Conservation (phyloP, 202 grass and related monocot species). For the Thinopyrum obtusiflorum region DNA sequence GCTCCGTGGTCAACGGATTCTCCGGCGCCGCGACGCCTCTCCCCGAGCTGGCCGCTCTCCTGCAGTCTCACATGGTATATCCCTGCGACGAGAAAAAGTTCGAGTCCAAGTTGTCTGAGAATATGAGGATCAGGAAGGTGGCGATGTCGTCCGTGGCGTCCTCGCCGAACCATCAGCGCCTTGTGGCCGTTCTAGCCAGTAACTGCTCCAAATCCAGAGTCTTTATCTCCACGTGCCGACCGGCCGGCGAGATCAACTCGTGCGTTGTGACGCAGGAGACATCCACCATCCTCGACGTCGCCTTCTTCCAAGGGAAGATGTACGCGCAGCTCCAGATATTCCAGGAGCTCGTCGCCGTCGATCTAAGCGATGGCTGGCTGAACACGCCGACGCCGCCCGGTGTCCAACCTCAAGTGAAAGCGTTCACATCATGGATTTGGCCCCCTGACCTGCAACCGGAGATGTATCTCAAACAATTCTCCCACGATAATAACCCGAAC, state of each 20-base stretch:
- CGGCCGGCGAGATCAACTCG: neutral
- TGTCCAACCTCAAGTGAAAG: neutral
- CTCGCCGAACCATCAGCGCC: neutral
- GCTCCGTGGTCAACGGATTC: neutral
- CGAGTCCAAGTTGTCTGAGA: neutral
- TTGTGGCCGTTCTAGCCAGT: neutral
- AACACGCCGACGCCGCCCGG: neutral
- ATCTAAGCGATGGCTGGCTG: neutral
- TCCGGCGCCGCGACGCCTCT: conserved; percentile 5
- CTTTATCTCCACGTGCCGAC: neutral
- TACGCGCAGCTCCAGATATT: neutral
- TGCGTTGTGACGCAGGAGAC: neutral
- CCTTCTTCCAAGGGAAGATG: neutral
- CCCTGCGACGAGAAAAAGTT: neutral
- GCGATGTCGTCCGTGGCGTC: neutral
- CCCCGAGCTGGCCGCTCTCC: neutral
- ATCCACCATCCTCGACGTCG: neutral
- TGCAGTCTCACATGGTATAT: neutral
- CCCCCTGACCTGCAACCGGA: neutral
- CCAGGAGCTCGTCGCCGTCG: neutral
- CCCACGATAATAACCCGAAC: neutral
- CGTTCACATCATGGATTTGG: neutral
- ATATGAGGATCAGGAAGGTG: neutral
- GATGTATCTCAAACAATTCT: neutral
- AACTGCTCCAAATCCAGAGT: neutral